These are phyloP conservation scores for Mycena crocata DNA, from an alignment of 768 basidiomycete species.

Conservation along the genomic window DNA sequence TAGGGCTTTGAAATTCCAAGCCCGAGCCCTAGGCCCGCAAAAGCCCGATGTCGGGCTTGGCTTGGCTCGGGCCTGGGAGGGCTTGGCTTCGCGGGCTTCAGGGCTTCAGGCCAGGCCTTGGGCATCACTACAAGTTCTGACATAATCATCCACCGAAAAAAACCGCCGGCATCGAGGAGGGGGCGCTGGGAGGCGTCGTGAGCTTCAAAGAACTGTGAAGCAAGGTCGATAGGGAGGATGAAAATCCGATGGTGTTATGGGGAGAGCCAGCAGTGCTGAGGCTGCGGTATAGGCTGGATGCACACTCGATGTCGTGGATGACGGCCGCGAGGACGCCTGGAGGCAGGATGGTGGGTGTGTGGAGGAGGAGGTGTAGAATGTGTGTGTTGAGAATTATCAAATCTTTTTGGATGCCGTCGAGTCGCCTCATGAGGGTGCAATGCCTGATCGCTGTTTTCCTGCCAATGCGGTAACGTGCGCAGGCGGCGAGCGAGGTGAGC, in stretches of 20 bases:
- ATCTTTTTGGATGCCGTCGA: not conserved
- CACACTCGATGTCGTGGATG: constrained; percentile 9
- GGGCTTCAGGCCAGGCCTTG: too few relatives aligned
- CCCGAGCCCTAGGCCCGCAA: too few relatives aligned
- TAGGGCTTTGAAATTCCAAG: too few relatives aligned
- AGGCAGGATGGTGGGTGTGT: not conserved
- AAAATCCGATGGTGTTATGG: not conserved
- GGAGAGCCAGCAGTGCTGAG: not conserved
- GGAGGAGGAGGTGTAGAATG: not conserved
- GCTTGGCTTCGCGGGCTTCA: too few relatives aligned
- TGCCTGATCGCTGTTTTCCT: constrained; percentile 7
- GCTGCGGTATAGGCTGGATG: constrained; percentile 6
- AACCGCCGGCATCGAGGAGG: not conserved
- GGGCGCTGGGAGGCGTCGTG: not conserved
- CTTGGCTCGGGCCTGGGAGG: too few relatives aligned
- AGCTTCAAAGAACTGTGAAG: constrained; percentile 4
- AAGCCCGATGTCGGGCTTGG: too few relatives aligned
- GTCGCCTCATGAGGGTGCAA: constrained; percentile 1
- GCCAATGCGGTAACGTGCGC: too few relatives aligned
- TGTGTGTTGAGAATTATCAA: not conserved
- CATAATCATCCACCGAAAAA: too few relatives aligned
- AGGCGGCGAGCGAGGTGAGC: constrained; percentile 11
- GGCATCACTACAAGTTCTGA: too few relatives aligned
- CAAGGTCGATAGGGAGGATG: not conserved
- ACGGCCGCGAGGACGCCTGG: not conserved